Evolutionary conservation across 2,329 filamentous ascomycete species (phyloP).

Genomic region (Xylaria sp.): DNA sequence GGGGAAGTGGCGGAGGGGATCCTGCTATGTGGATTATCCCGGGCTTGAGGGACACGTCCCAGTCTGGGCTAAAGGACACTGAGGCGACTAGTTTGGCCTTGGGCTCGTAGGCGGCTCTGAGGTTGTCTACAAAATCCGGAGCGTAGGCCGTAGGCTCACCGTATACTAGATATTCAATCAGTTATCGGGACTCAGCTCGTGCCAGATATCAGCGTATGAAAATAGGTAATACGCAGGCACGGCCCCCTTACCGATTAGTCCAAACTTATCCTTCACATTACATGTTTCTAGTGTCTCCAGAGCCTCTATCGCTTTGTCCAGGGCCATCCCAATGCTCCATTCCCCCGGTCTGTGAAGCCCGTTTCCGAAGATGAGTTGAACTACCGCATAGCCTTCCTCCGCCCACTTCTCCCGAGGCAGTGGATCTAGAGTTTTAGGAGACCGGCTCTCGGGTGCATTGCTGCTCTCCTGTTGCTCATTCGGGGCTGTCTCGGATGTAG

Average conservation of each 20-base stretch:
- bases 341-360: constrained; percentile 12
- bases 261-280: constrained; percentile 47
- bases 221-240: not conserved
- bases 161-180: constrained; percentile 32
- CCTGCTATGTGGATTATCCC: constrained; percentile 41
- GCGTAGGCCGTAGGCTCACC: constrained; percentile 33
- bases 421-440: constrained; percentile 49
- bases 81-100: constrained; percentile 39
- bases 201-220: not conserved
- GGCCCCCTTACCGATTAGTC: constrained; percentile 43
- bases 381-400: constrained; percentile 71
- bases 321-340: constrained; percentile 17
- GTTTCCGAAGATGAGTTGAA: constrained; percentile 52
- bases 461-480: not conserved
- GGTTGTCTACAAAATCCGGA: constrained; percentile 15
- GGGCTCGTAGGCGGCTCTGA: constrained; percentile 29
- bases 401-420: constrained; percentile 70
- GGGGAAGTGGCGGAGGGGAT: not conserved
- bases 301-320: constrained; percentile 22
- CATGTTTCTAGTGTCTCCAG: constrained; percentile 38
- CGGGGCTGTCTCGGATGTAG: constrained; percentile 26
- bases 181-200: no score
- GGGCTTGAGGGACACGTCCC: constrained; percentile 34
- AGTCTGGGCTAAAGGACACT: constrained; percentile 41
- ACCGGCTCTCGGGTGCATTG: not conserved